Base-by-base conservation (phyloP, 2,329 filamentous ascomycete species). In the Hymenoscyphus linearis region DNA sequence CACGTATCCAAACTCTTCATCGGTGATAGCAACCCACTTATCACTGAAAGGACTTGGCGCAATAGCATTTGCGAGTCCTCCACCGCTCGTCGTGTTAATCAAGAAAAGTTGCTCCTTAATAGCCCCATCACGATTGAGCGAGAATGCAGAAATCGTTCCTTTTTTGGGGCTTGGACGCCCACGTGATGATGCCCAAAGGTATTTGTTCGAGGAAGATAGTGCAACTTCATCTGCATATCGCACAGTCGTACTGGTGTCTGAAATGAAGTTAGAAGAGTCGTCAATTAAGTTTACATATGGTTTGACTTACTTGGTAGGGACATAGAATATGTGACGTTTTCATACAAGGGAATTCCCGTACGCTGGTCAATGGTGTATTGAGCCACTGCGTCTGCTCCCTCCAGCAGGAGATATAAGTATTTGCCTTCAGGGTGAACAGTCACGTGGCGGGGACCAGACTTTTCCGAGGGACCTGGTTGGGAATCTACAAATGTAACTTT, bases 381-480 rank as follows among this genome's bases (percentile, higher is more conserved):
- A 66, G 70, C 73, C 47, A 75, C 74, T 62, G 77, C 76, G 69
- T 80, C 79, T 53, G 77, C 76, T 22, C 71, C 72, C 65, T 79
- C 75, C 62, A 80, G 77, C 26, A 79, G 76, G n/a, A 78, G 79
- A 69, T 80, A 79, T n/a, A 82, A 55, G 58, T 67, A 71, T n/a
- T 61, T 31, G 1, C 72, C 72, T 0, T 35, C 54, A 1, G 63
- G 62, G 57, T 73, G 69, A 7, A 68, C 63, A 7, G 68, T 63
- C 7, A 72, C 35, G 56, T 74, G 72, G 2, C 71, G 67, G 9
- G 72, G 72, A 36, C 67, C 65, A 1, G 70, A 62, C 9, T 66
- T 66, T 40, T 47, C 10, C 4, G 37, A 44, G 0, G 67, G 66
- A 12, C 65, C 70, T 1, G 50, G 31, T 16, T 69, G 7, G 14